A percentile compares a stretch with the other conserved stretches of the same genome.
phyloP scores from a whole-genome alignment of 768 basidiomycete species.

The Trametes gibbosa region DNA sequence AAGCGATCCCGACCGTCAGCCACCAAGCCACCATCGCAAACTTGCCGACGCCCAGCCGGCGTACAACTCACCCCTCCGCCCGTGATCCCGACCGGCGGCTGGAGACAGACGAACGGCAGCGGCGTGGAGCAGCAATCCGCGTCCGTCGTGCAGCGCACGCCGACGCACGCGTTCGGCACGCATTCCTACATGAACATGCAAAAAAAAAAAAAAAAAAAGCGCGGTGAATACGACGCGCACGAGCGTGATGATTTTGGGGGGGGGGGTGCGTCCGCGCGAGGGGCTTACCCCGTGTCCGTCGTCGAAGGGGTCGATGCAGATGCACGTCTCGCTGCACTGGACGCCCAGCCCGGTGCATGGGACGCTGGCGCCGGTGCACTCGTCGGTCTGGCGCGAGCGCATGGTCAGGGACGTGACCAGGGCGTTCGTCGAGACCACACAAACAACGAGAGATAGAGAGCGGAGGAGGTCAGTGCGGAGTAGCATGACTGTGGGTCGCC shows the following conservation, averaged over 20 bases:
- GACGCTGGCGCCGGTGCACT: not conserved
- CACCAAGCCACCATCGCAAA: not conserved
- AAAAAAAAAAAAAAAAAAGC: too few species aligned
- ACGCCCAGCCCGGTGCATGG: not conserved
- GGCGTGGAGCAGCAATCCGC: constrained; percentile 3
- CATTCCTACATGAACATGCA: constrained; percentile 1
- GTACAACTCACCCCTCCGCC: not conserved
- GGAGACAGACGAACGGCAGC: constrained; percentile 1
- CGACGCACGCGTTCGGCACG: not conserved
- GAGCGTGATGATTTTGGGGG: too few species aligned
- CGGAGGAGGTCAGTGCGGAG: not conserved
- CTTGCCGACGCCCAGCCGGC: not conserved
- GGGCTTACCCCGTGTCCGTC: not conserved
- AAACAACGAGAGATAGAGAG: not conserved
- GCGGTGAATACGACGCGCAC: too few species aligned
- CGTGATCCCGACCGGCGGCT: not conserved
- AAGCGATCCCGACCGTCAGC: not conserved
- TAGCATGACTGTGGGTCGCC: too few species aligned
- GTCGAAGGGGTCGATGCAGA: constrained; percentile 1
- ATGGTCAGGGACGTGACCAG: not conserved
- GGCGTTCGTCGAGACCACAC: too few species aligned
- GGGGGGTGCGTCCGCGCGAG: too few species aligned
- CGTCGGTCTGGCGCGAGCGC: not conserved
- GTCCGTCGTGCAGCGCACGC: not conserved
- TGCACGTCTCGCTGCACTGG: not conserved